A percentile compares a stretch with the other conserved stretches of the same genome.
Evolutionary conservation across 129 eudicot species (phyloP).

Genomic region (Helichrysum umbraculigerum): DNA sequence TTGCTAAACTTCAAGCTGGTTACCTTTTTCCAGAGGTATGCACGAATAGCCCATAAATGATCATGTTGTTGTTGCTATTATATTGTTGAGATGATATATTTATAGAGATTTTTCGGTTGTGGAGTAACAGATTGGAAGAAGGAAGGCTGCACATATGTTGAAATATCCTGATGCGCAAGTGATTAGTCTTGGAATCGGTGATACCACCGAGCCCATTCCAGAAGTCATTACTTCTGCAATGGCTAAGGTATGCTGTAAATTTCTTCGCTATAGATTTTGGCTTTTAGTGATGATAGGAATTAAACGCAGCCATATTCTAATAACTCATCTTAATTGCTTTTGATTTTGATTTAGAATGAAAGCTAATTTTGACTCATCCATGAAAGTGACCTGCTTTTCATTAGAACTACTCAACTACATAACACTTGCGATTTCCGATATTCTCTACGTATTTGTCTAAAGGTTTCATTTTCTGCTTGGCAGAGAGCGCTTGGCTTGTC

Average conservation of each 20-base stretch:
- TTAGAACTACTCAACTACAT: background rate
- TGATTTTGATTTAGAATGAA: background rate
- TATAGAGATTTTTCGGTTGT: background rate
- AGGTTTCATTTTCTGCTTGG: conserved; percentile 17
- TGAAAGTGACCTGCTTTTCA: background rate
- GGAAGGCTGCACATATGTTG: conserved; percentile 70
- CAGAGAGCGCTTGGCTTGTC: conserved; percentile 75
- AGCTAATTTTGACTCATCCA: background rate
- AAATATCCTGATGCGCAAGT: conserved; percentile 91
- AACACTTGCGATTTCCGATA: background rate
- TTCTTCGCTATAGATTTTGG: background rate
- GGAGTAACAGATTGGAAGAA: conserved; percentile 64
- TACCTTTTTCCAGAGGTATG: conserved; percentile 94
- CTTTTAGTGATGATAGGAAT: background rate
- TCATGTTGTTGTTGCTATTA: conserved; percentile 5
- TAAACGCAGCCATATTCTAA: background rate
- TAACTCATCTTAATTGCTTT: background rate
- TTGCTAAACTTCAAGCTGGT: conserved; percentile 88
- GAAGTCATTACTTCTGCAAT: conserved; percentile 89
- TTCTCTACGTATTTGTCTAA: background rate
- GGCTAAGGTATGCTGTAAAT: conserved; percentile 60
- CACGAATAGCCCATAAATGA: background rate
- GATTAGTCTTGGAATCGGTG: conserved; percentile 94
- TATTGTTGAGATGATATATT: conserved; percentile 4
- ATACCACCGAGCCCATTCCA: conserved; percentile 96